Base-by-base conservation (phyloP, 2,329 filamentous ascomycete genomes). In the Alternaria burnsii region DNA sequence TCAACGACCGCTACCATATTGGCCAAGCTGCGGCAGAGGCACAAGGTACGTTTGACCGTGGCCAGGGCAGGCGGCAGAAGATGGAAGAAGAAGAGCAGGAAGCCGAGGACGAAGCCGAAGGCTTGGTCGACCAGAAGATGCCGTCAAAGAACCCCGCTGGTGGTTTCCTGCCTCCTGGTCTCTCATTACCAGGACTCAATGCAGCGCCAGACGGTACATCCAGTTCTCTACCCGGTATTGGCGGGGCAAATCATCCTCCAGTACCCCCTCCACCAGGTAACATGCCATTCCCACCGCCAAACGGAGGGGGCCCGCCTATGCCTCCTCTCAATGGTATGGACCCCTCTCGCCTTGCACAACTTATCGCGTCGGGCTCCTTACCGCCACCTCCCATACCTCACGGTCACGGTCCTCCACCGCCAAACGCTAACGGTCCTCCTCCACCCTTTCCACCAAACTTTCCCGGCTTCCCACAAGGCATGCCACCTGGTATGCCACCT, bases 41-140 rank as follows among this genome's bases (percentile, higher is more conserved):
- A 0, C 91, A 95, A 77, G 95, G 95, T n/a, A 97, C 94, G 1
- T 97, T 91, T 88, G 93, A 94, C 75, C 88, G 92, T 30, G 89
- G 91, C 40, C 90, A 91, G 59, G 89, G 91, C 57, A 88, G 91
- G 32, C 88, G 89, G 48, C 90, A 95, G 78, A 87, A 91, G 69
- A 91, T 93, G 67, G 94, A 97, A 71, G 93, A 97, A 71, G 95
- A 98, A 77, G 93, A 97, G 74, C 92, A 94, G 74, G 94, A 98
- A 78, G 84, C 91, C 61, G 92, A 97, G 76, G 95, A 98, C 75
- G 95, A 98, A 79, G 90, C 91, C 68, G 94, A 98, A 67, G 94
- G 93, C 3, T 85, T 98, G 44, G 90, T 96, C 54, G 95, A 99
- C 72, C 95, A 99, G 77, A 91, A 91, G 78, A 92, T 91, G 86